Evolutionary conservation across 1,284 basidiomycete species (phyloP).

Genomic region (Cryptococcus floricola): DNA sequence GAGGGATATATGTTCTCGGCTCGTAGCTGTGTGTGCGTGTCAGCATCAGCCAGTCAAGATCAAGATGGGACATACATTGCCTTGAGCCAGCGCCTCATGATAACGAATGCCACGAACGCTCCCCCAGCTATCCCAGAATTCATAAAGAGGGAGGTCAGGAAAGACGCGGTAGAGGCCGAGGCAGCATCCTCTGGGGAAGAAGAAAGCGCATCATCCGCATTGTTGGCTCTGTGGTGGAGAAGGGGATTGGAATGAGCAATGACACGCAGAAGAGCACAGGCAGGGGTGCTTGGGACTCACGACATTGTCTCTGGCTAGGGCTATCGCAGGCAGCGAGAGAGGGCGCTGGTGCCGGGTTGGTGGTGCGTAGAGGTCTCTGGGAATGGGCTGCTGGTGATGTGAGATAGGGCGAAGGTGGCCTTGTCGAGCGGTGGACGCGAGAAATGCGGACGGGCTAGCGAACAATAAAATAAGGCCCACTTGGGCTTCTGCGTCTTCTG

Average conservation of each 20-base stretch:
- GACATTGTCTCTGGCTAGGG: too few relatives aligned
- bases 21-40: conserved; percentile 56
- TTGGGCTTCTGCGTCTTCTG: background rate
- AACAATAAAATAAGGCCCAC: too few relatives aligned
- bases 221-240: background rate
- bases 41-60: background rate
- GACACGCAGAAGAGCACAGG: too few relatives aligned
- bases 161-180: conserved; percentile 54
- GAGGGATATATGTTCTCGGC: conserved; percentile 62
- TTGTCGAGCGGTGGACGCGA: too few relatives aligned
- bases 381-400: too few relatives aligned
- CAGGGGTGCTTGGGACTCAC: too few relatives aligned
- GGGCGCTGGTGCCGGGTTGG: too few relatives aligned
- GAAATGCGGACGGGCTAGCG: too few relatives aligned
- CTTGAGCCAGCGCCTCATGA: conserved; percentile 48
- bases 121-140: conserved; percentile 54
- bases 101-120: conserved; percentile 64
- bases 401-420: too few relatives aligned
- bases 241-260: too few relatives aligned
- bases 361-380: too few relatives aligned
- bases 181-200: conserved; percentile 14
- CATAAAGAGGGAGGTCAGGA: conserved; percentile 64
- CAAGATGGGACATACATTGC: conserved; percentile 30
- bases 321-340: too few relatives aligned
- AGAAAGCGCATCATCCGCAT: conserved; percentile 1